Evolutionary conservation across 768 basidiomycete genomes (phyloP).

Genomic region (Boletellus ananiceps): DNA sequence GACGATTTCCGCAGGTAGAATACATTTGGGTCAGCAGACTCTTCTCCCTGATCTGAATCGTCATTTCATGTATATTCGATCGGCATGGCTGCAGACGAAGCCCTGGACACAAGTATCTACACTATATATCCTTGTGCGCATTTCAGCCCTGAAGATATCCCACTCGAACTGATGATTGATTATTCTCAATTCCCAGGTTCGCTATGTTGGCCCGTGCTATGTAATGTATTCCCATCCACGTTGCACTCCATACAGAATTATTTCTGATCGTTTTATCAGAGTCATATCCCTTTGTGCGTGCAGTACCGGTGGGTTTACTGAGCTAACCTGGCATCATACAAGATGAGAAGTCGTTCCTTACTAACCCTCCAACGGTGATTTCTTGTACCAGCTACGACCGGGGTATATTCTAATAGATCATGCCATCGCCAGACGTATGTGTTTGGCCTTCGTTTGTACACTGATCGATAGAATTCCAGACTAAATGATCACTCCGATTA

Average conservation of each 20-base stretch:
- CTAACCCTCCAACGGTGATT: too few relatives aligned
- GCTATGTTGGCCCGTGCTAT: conserved; percentile 9
- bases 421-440: neutral
- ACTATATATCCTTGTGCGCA: conserved; percentile 3
- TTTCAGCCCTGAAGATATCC: neutral
- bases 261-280: neutral
- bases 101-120: conserved; percentile 3
- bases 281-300: neutral
- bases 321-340: neutral
- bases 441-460: too few relatives aligned
- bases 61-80: neutral
- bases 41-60: neutral
- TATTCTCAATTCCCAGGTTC: neutral
- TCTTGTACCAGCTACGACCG: too few relatives aligned
- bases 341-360: neutral
- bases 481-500: neutral
- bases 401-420: too few relatives aligned
- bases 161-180: neutral
- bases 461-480: too few relatives aligned
- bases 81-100: neutral
- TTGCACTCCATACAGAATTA: neutral
- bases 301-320: too few relatives aligned
- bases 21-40: conserved; percentile 4
- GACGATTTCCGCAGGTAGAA: neutral
- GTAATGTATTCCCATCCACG: neutral